Percentiles rank a stretch among this genome's conserved stretches.
These are phyloP conservation scores for Rosellinia necatrix DNA, from an alignment of 2,329 filamentous ascomycete species.

Conservation along the genomic window DNA sequence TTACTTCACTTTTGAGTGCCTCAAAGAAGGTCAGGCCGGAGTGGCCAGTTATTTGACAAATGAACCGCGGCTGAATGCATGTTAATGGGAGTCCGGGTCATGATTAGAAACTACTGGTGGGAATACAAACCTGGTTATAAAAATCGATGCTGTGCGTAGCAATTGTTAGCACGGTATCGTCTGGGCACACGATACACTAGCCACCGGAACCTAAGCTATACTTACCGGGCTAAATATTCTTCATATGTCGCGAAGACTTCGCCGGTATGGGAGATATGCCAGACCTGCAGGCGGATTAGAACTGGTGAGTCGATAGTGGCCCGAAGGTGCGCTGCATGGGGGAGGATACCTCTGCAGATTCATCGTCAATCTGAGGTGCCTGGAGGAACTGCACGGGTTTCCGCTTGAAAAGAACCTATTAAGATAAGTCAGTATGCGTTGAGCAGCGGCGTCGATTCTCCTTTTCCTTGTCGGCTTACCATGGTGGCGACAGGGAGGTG, in stretches of 20 bases:
- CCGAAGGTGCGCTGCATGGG: conserved; percentile 9
- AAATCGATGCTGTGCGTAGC: conserved; percentile 74
- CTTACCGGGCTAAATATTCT: conserved; percentile 81
- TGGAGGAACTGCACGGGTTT: conserved; percentile 88
- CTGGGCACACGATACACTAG: not conserved
- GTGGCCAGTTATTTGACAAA: conserved; percentile 94
- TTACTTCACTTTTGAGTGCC: conserved; percentile 86
- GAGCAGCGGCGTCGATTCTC: too few relatives aligned
- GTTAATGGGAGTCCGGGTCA: conserved; percentile 1
- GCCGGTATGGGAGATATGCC: conserved; percentile 86
- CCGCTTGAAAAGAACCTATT: conserved; percentile 90
- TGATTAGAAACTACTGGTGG: not conserved
- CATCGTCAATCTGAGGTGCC: conserved; percentile 73
- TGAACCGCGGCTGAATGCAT: conserved; percentile 74
- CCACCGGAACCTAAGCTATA: conserved; percentile 9
- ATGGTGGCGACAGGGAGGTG: conserved; percentile 32
- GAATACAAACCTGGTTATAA: conserved; percentile 75
- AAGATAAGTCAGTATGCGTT: conserved; percentile 28
- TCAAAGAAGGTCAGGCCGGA: conserved; percentile 91
- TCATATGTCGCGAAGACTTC: conserved; percentile 92
- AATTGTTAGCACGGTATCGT: conserved; percentile 39
- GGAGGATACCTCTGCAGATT: conserved; percentile 74
- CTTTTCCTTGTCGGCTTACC: conserved; percentile 21
- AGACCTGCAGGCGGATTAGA: conserved; percentile 66
- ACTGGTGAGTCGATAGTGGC: conserved; percentile 17